Evolutionary conservation across 805 yeast genomes (phyloP).

Genomic region (Metschnikowia colocasiae): DNA sequence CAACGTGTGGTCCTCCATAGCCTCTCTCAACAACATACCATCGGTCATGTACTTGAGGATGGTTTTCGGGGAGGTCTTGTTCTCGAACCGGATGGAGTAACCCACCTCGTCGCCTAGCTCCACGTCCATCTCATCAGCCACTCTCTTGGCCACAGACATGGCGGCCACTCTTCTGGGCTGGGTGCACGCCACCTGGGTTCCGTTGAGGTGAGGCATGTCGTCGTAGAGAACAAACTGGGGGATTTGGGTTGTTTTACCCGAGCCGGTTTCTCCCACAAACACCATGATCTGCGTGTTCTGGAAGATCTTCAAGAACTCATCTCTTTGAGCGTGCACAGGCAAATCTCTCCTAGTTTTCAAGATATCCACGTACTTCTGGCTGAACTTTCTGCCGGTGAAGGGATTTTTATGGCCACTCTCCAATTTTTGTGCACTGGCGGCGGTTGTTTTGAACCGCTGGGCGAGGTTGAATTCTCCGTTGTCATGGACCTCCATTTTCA

Average conservation of each 20-base stretch:
- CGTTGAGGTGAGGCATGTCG: conserved; percentile 83
- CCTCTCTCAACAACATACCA: conserved; percentile 96
- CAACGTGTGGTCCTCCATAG: conserved; percentile 91
- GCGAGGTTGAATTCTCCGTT: conserved; percentile 59
- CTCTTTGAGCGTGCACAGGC: conserved; percentile 93
- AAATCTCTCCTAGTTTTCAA: conserved; percentile 75
- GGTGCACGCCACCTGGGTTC: conserved; percentile 91
- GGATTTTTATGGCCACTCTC: conserved; percentile 67
- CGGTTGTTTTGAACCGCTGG: conserved; percentile 61
- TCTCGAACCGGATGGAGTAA: conserved; percentile 90
- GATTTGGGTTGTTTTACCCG: conserved; percentile 97
- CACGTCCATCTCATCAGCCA: conserved; percentile 96
- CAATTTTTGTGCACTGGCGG: conserved; percentile 54
- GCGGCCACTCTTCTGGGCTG: conserved; percentile 98
- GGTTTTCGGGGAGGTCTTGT: conserved; percentile 76
- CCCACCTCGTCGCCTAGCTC: conserved; percentile 92
- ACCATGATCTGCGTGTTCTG: conserved; percentile 93
- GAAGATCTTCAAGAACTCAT: conserved; percentile 78
- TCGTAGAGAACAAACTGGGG: conserved; percentile 94
- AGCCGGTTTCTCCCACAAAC: conserved; percentile 98
- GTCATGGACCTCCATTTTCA: conserved; percentile 51
- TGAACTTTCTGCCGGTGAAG: conserved; percentile 65
- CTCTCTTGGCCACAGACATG: conserved; percentile 96
- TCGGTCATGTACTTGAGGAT: conserved; percentile 95
- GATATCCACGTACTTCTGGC: conserved; percentile 71